phyloP scores from a whole-genome alignment of 2,329 filamentous ascomycete species.

The Neopestalotiopsis sp. region DNA sequence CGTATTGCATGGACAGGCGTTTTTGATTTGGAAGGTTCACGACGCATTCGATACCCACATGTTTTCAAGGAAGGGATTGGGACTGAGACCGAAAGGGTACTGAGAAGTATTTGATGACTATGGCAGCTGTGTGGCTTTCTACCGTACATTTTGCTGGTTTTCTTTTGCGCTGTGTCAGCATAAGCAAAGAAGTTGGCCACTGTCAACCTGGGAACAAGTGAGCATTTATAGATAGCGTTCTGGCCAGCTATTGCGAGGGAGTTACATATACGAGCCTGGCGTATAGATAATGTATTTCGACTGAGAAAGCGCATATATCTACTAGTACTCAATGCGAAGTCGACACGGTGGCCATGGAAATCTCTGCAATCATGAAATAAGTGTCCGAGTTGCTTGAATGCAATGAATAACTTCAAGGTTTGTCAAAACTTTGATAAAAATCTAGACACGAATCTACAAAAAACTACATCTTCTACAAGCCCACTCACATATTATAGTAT shows the following conservation, averaged over 20 bases:
- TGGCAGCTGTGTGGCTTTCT: background rate
- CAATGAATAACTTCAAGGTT: background rate
- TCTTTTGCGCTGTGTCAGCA: background rate
- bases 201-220: background rate
- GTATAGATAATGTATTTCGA: background rate
- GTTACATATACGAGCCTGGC: background rate
- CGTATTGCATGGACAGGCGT: background rate
- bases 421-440: background rate
- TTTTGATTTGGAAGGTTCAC: background rate
- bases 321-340: background rate
- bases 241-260: background rate
- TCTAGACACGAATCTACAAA: background rate
- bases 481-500: conserved; percentile 2
- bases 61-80: background rate
- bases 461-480: background rate
- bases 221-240: background rate
- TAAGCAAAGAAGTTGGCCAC: background rate
- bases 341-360: background rate
- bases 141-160: background rate
- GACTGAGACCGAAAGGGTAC: background rate
- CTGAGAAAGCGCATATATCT: background rate
- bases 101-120: background rate
- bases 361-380: too few relatives aligned
- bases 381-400: background rate
- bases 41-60: background rate